Conservation (phyloP, 2,329 filamentous ascomycete genomes). For the Knufia fluminis region DNA sequence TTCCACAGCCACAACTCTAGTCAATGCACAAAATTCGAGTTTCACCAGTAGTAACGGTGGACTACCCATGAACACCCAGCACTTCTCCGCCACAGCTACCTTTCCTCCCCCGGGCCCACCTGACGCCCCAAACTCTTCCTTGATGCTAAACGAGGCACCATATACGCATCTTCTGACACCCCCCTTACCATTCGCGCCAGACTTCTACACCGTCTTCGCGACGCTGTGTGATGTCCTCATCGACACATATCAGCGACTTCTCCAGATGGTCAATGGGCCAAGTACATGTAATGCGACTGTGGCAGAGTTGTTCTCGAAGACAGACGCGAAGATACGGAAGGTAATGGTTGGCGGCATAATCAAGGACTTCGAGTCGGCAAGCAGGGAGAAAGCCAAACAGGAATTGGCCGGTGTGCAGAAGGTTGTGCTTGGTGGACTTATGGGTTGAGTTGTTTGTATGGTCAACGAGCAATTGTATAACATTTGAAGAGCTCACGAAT, state of each 20-base stretch:
- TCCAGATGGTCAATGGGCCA: conserved; percentile 65
- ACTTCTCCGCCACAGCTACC: conserved; percentile 33
- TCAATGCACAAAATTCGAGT: conserved; percentile 13
- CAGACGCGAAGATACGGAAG: conserved; percentile 76
- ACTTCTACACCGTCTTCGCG: conserved; percentile 93
- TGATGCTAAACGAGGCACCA: conserved; percentile 20
- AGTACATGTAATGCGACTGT: conserved; percentile 61
- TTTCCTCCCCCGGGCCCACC: conserved; percentile 48
- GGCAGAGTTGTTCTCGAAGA: conserved; percentile 81
- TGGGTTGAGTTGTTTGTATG: conserved; percentile 36
- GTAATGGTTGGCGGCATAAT: conserved; percentile 79
- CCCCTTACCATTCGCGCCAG: conserved; percentile 84
- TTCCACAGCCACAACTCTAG: conserved; percentile 26
- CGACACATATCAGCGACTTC: conserved; percentile 75
- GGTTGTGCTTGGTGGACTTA: conserved; percentile 77
- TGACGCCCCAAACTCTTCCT: conserved; percentile 20
- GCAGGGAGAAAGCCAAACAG: conserved; percentile 62
- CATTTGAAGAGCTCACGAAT: neutral
- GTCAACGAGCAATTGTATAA: neutral
- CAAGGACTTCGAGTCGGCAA: conserved; percentile 86
- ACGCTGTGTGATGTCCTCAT: conserved; percentile 93
- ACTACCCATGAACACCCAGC: conserved; percentile 18
- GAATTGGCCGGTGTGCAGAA: conserved; percentile 81
- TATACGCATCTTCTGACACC: conserved; percentile 88
- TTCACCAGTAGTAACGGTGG: conserved; percentile 20